These are phyloP conservation scores for Fusarium sp. DNA, from an alignment of 2,329 filamentous ascomycete genomes.

Conservation along the genomic window DNA sequence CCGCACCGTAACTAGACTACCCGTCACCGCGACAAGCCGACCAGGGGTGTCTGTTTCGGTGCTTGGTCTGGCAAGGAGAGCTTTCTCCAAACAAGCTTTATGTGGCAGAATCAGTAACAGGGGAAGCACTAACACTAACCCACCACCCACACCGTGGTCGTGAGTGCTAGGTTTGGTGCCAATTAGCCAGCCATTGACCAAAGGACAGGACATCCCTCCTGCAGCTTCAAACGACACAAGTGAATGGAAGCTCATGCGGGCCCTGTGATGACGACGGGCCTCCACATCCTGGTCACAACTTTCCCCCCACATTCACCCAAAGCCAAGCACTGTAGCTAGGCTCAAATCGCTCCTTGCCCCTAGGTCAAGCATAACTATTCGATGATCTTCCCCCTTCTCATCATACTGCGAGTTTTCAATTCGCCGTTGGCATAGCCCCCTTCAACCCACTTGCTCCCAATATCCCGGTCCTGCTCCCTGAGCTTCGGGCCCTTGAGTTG, in stretches of 20 bases:
- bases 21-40: slow-evolving; percentile 40
- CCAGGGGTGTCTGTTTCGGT: slow-evolving; percentile 43
- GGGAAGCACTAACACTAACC: slow-evolving; percentile 36
- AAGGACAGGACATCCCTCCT: background rate
- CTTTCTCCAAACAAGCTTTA: slow-evolving; percentile 46
- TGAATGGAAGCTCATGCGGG: slow-evolving; percentile 40
- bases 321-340: slow-evolving; percentile 44
- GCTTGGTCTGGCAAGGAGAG: slow-evolving; percentile 37
- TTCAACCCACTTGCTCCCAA: slow-evolving; percentile 37
- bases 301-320: slow-evolving; percentile 40
- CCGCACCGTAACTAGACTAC: slow-evolving; percentile 8
- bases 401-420: slow-evolving; percentile 42
- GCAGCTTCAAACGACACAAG: slow-evolving; percentile 23
- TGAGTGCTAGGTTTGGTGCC: slow-evolving; percentile 18
- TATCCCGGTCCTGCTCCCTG: slow-evolving; percentile 35
- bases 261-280: slow-evolving; percentile 43
- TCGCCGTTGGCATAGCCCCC: slow-evolving; percentile 37
- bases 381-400: slow-evolving; percentile 43
- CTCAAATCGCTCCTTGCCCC: slow-evolving; percentile 43
- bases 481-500: slow-evolving; percentile 4
- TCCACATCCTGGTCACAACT: slow-evolving; percentile 30
- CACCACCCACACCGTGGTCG: slow-evolving; percentile 24
- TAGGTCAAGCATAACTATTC: slow-evolving; percentile 40
- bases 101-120: slow-evolving; percentile 41
- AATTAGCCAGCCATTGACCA: background rate